A percentile compares a stretch with the other conserved stretches of the same genome.
phyloP scores from a whole-genome alignment of 2,329 filamentous ascomycete genomes.

The Sporothrix curviconia region DNA sequence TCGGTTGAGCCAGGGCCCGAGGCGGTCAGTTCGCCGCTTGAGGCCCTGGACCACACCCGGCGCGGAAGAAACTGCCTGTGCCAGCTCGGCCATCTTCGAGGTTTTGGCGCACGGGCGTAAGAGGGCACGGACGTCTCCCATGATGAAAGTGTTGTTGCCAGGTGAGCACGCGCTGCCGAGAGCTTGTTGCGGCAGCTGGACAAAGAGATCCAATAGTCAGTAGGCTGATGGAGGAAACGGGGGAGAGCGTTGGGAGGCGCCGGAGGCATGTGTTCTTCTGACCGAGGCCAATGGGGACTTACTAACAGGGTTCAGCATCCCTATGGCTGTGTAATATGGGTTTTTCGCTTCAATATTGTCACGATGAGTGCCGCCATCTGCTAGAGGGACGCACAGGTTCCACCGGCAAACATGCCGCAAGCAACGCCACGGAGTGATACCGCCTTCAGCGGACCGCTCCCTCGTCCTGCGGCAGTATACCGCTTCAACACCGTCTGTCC shows the following conservation, averaged over 20 bases:
- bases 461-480: not conserved
- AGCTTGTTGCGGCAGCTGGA: no score
- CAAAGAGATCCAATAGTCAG: no score
- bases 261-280: no score
- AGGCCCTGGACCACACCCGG: constrained; percentile 57
- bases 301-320: no score
- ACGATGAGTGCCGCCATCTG: no score
- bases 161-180: constrained; percentile 48
- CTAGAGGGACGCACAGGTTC: constrained; percentile 36
- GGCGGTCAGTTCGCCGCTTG: constrained; percentile 52
- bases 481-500: not conserved
- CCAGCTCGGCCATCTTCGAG: constrained; percentile 57
- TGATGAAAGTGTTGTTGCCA: constrained; percentile 49
- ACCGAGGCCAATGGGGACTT: no score
- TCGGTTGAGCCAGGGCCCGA: constrained; percentile 52
- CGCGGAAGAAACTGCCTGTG: constrained; percentile 50
- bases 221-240: no score
- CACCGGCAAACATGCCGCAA: constrained; percentile 34
- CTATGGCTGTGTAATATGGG: no score
- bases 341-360: no score
- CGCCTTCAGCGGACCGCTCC: no score
- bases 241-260: no score
- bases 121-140: constrained; percentile 50
- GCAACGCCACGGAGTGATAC: no score
- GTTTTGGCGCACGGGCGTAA: constrained; percentile 50